A percentile compares a stretch with the other conserved stretches of the same genome.
Evolutionary conservation across 768 basidiomycete genomes (phyloP).

Genomic region (Paxillus ammoniavirescens): DNA sequence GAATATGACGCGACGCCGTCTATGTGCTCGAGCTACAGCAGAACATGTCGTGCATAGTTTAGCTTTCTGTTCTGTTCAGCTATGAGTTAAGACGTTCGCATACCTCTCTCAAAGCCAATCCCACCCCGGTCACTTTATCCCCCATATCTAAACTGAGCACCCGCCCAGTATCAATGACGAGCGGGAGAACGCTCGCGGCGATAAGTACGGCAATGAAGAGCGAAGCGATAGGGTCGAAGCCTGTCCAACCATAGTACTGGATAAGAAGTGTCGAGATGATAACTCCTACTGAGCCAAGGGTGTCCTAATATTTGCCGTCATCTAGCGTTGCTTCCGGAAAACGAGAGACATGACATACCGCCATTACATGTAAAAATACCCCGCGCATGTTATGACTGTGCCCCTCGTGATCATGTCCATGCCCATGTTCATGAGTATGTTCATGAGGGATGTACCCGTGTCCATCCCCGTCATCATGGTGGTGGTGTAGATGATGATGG

Average conservation of each 20-base stretch:
- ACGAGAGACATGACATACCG: conserved; percentile 48
- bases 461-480: conserved; percentile 17
- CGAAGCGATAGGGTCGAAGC: conserved; percentile 97
- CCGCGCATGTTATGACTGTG: conserved; percentile 99
- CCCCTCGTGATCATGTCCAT: conserved; percentile 63
- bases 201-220: conserved; percentile 95
- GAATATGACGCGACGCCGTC: conserved; percentile 83
- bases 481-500: conserved; percentile 36
- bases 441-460: conserved; percentile 47
- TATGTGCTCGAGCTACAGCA: conserved; percentile 59
- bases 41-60: neutral
- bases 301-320: conserved; percentile 55
- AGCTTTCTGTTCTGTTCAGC: neutral
- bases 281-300: conserved; percentile 95
- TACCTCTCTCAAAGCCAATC: conserved; percentile 64
- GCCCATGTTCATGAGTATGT: conserved; percentile 46
- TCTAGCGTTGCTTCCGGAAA: conserved; percentile 5
- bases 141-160: conserved; percentile 86
- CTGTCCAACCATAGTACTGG: conserved; percentile 96
- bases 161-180: conserved; percentile 90
- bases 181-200: conserved; percentile 91
- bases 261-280: conserved; percentile 96
- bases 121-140: conserved; percentile 52
- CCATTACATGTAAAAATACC: conserved; percentile 97
- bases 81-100: conserved; percentile 13